phyloP scores from a whole-genome alignment of 2,329 filamentous ascomycete genomes.

The Arthroderma sp. region DNA sequence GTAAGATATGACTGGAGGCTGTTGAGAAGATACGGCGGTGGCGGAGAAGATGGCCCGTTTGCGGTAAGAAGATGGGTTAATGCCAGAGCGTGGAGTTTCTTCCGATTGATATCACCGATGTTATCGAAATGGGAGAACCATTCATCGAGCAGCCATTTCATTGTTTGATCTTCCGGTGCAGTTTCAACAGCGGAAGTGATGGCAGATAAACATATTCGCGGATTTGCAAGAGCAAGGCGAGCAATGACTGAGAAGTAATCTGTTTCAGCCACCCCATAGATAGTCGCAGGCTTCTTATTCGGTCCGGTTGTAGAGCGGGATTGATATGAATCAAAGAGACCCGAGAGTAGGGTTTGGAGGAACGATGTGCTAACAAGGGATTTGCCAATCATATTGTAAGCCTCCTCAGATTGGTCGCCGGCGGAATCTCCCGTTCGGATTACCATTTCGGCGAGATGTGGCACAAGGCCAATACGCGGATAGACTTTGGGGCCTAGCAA shows the following conservation, averaged over 20 bases:
- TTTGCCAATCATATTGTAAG: constrained; percentile 49
- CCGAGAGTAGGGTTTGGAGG: constrained; percentile 49
- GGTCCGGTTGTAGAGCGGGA: constrained; percentile 74
- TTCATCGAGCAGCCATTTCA: constrained; percentile 34
- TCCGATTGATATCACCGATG: constrained; percentile 33
- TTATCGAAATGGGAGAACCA: constrained; percentile 38
- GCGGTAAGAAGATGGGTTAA: constrained; percentile 32
- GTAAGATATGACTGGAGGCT: constrained; percentile 34
- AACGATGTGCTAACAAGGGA: constrained; percentile 54
- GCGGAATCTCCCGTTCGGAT: constrained; percentile 50
- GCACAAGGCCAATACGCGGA: constrained; percentile 28
- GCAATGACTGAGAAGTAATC: constrained; percentile 78
- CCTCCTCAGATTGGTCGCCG: constrained; percentile 42
- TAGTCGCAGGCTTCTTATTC: constrained; percentile 51
- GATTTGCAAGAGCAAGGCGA: constrained; percentile 61
- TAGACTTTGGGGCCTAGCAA: constrained; percentile 27
- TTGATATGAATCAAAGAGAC: constrained; percentile 54
- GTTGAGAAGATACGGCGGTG: constrained; percentile 29
- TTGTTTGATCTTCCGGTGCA: constrained; percentile 20
- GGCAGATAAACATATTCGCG: constrained; percentile 49
- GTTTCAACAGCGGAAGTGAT: constrained; percentile 25
- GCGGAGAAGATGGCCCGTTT: constrained; percentile 22
- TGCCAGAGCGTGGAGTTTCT: constrained; percentile 35
- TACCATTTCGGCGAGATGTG: constrained; percentile 47
- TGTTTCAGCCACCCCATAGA: constrained; percentile 64